phyloP scores from a whole-genome alignment of 352 stramenopile species.

The Aphanomyces astaci region DNA sequence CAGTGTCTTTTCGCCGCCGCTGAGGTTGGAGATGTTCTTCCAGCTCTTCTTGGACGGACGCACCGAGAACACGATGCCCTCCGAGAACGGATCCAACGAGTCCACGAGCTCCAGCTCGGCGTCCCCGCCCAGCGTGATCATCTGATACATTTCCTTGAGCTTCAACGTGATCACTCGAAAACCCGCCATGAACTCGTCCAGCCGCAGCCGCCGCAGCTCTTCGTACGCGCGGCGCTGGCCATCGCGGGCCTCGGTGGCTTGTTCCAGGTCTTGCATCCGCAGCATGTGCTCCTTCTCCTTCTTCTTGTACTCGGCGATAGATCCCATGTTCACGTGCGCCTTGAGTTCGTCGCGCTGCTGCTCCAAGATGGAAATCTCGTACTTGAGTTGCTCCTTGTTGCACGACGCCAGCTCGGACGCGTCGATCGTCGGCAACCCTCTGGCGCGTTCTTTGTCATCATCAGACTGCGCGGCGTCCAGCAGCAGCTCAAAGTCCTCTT shows the following conservation, averaged over 20 bases:
- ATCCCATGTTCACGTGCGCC: slow-evolving; percentile 92
- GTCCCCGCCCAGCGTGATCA: slow-evolving; percentile 95
- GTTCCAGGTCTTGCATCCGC: slow-evolving; percentile 92
- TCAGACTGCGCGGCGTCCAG: slow-evolving; percentile 19
- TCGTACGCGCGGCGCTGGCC: slow-evolving; percentile 92
- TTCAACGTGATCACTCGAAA: slow-evolving; percentile 99
- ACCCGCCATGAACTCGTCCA: slow-evolving; percentile 99
- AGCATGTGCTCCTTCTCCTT: slow-evolving; percentile 94
- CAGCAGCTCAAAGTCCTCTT: slow-evolving; percentile 31
- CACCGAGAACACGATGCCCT: slow-evolving; percentile 99
- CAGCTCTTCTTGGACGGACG: slow-evolving; percentile 99
- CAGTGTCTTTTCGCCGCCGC: slow-evolving; percentile 98
- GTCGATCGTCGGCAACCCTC: slow-evolving; percentile 57
- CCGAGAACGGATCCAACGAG: slow-evolving; percentile 98
- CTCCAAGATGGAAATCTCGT: slow-evolving; percentile 89
- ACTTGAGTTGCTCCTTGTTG: slow-evolving; percentile 89
- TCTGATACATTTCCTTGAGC: slow-evolving; percentile 99
- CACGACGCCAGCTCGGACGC: slow-evolving; percentile 75
- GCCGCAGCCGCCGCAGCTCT: slow-evolving; percentile 91
- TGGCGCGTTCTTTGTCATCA: slow-evolving; percentile 9
- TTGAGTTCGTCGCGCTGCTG: slow-evolving; percentile 89
- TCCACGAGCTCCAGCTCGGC: slow-evolving; percentile 99
- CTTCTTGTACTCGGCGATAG: slow-evolving; percentile 85
- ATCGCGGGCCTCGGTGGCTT: slow-evolving; percentile 89
- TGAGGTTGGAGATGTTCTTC: slow-evolving; percentile 99